Evolutionary conservation across 164 flowering plant species (phyloP), one percentile per base, ranked within the genome.

Genomic region (Akebia trifoliata): DNA sequence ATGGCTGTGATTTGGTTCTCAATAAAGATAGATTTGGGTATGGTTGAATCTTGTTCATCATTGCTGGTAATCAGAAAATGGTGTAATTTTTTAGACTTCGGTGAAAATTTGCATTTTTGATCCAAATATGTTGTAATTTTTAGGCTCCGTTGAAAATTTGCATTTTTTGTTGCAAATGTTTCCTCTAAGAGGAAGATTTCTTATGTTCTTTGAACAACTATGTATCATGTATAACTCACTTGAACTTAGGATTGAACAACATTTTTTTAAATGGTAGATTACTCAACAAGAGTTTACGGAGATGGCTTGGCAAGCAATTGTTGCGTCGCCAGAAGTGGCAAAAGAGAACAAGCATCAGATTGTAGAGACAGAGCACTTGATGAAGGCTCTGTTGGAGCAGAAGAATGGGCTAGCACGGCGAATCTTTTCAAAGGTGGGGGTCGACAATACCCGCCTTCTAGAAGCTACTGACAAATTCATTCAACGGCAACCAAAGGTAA

Each of bases 261-360:
- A 89, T 20, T 92, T 88, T 54, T 0, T 10, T 42, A 42, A 42
- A 4, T 42, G 46, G 17, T 42, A 42, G 46, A 42, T 92, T 56
- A 80, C 96, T n/a, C 99, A 90, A 57, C 88, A 86, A 73, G 99
- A 93, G 15, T 93, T 93, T 53, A 93, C 97, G 4, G 99, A 93
- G 32, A 86, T 87, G 97, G 99, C 97, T 12, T 93, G 99, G 99
- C 97, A 87, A 80, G 84, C 86, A 0, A 82, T 93, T 58, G 92
- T 90, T 36, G 75, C 96, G 1, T 90, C 87, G 0, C 99, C 97
- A 1, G 97, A 93, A 65, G 86, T 87, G 50, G 99, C 99, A 10
- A 93, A 83, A 56, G 95, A 86, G 69, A 84, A 80, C 60, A 93
- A 87, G 75, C 97, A 93, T 68, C 99, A 93, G 68, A 90, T 93